Percentiles rank a stretch among this genome's conserved stretches.
Evolutionary conservation across 805 yeast species (phyloP).

Genomic region (Ogataea nitratoaversa): DNA sequence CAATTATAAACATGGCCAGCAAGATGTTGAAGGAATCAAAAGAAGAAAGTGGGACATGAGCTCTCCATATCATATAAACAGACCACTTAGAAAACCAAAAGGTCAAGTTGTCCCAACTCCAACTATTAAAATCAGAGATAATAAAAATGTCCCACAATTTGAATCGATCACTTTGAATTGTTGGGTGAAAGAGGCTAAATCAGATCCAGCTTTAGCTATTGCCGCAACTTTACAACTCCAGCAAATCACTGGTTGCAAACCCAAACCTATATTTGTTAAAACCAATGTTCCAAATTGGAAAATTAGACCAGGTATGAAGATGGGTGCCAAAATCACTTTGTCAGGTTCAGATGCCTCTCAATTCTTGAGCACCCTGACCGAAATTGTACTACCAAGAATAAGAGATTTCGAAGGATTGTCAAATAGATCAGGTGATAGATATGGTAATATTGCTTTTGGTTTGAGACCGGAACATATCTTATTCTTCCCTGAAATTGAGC

Average conservation of each 20-base stretch:
- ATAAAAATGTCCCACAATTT: constrained; percentile 68
- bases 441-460: constrained; percentile 86
- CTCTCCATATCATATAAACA: constrained; percentile 84
- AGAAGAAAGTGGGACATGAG: constrained; percentile 80
- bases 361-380: constrained; percentile 81
- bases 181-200: constrained; percentile 68
- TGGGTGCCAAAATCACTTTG: constrained; percentile 84
- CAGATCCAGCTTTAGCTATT: constrained; percentile 66
- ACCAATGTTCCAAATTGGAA: constrained; percentile 83
- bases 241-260: constrained; percentile 91
- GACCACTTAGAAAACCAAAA: constrained; percentile 69
- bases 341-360: constrained; percentile 81
- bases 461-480: constrained; percentile 70
- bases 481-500: constrained; percentile 90
- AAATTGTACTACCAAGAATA: constrained; percentile 88
- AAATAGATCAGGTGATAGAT: constrained; percentile 72
- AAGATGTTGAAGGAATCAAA: constrained; percentile 57
- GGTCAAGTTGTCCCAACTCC: constrained; percentile 75
- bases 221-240: constrained; percentile 77
- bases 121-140: constrained; percentile 63
- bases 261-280: constrained; percentile 66
- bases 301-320: constrained; percentile 78
- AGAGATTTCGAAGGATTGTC: constrained; percentile 81
- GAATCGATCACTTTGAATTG: constrained; percentile 69
- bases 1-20: constrained; percentile 64